Evolutionary conservation across 2,329 filamentous ascomycete genomes (phyloP), one percentile per base, ranked within the genome.

Genomic region (Aspergillus clavatus): DNA sequence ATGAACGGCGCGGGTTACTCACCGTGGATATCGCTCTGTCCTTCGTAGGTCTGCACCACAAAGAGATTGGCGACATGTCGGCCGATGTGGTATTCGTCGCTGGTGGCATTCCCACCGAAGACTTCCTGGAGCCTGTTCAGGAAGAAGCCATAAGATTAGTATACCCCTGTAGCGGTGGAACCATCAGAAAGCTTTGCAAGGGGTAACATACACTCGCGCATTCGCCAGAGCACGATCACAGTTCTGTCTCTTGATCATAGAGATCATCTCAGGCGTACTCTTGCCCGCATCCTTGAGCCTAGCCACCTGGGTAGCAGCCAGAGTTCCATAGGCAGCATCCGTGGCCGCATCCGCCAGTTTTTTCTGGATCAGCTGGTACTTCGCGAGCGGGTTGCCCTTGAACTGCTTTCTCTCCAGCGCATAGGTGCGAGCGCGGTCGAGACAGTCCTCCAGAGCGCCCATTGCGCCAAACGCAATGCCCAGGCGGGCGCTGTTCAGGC

Each of bases 1-100:
- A 41, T 16, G 11, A 28, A 6, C 8, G 18, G 10, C 23, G 22
- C 19, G 48, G 42, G 47, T 36, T 44, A 80, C 86, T 79, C 72
- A 91, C 89, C 82, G 69, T 97, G 93, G 65, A 97, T 97, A 70
- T 97, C 93, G 63, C 90, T 96, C 72, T 97, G 93, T 18, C 93
- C 93, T 72, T 98, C 93, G 59, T 98, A 98, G 1, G 91, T 97
- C 73, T 97, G 91, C 43, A 91, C 94, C 42, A 98, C 93, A 68
- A 94, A 98, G 53, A 98, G 69, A 67, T 98, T 98, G 45, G 91
- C 85, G 47, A 96, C 93, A 72, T 97, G 93, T 53, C 93, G 82
- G 12, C 89, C 93, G 61, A 98, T 96, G 51, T 83, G 83, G 63
- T 97, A 98, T 72, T 98, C 93, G 60, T 98, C 93, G 62, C 89